Evolutionary conservation across 164 flowering plant species (phyloP), one percentile per base, ranked within the genome.

Genomic region (Sextonia rubra): DNA sequence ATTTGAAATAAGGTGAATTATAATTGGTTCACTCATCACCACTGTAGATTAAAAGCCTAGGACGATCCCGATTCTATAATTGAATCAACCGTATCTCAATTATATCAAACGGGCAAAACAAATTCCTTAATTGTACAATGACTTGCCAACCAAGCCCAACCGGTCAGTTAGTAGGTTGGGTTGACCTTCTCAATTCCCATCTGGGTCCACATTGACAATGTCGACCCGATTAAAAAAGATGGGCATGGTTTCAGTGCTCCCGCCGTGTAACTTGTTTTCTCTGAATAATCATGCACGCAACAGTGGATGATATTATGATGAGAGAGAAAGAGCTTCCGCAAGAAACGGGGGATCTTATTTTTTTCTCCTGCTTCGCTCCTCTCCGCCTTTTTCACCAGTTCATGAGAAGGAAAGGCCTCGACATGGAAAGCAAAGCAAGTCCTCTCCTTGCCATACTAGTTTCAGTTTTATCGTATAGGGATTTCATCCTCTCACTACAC

Each of bases 241-340:
- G 44, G 44, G 44, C 44, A 37, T 37, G 44, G 44, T 37, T 37
- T 37, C 11, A 37, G 58, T 52, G 58, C 58, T 52, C 58, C 58
- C n/a, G 58, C 58, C 18, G 58, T 52, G 58, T 12, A 52, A 52
- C 20, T 52, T 52, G 20, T 17, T 52, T 52, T 52, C 5, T 15
- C 17, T 3, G 58, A 52, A 52, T 52, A 52, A 52, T 52, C 58
- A 52, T 52, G n/a, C 58, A 52, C 58, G 4, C 6, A 20, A 52
- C 58, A 52, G 58, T 52, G 58, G 17, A 15, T 52, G 58, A 17
- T 52, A 52, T 52, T 52, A 52, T 52, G 58, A 52, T 52, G 58
- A 52, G 58, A 52, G 58, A 52, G 58, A 52, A 20, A 52, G 20
- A 52, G 67, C 67, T 64, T 29, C 67, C 67, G 67, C n/a, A 64